A percentile compares a stretch with the other conserved stretches of the same genome.
phyloP scores from a whole-genome alignment of 106 monocot genomes.

The Platanthera zijinensis region DNA sequence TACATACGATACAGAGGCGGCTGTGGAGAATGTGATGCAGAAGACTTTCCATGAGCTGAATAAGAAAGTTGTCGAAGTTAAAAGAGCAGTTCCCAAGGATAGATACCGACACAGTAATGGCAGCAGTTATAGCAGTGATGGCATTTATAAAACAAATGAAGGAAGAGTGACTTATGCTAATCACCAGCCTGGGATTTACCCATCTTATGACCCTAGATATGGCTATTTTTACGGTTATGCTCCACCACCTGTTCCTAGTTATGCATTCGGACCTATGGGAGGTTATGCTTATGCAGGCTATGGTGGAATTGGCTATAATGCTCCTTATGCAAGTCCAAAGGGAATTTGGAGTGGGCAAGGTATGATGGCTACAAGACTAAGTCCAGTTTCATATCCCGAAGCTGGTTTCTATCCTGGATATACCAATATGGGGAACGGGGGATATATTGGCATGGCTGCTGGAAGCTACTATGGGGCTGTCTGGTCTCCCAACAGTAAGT shows the following conservation, averaged over 20 bases:
- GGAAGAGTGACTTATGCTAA: slow-evolving; percentile 14
- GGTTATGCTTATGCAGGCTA: slow-evolving; percentile 28
- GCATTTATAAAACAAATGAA: slow-evolving; percentile 6
- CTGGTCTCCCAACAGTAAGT: slow-evolving; percentile 8
- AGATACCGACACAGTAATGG: slow-evolving; percentile 6
- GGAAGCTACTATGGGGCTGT: slow-evolving; percentile 13
- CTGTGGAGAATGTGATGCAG: slow-evolving; percentile 44
- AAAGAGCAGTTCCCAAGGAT: slow-evolving; percentile 68
- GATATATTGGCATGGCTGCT: slow-evolving; percentile 11
- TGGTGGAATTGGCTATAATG: slow-evolving; percentile 26
- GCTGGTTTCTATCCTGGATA: slow-evolving; percentile 13
- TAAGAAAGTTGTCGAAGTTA: slow-evolving; percentile 71
- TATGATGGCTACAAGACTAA: slow-evolving; percentile 12
- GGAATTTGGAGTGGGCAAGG: slow-evolving; percentile 22
- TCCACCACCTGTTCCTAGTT: slow-evolving; percentile 16
- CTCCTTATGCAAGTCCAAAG: slow-evolving; percentile 15
- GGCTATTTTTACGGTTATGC: slow-evolving; percentile 21
- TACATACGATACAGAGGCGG: slow-evolving; percentile 60
- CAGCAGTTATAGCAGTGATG: slow-evolving; percentile 8
- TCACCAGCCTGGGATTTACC: slow-evolving; percentile 17
- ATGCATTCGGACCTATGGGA: slow-evolving; percentile 16
- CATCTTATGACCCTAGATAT: slow-evolving; percentile 21
- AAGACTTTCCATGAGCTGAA: slow-evolving; percentile 56
- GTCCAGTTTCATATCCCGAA: slow-evolving; percentile 8
- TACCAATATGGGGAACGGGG: not conserved